Evolutionary conservation across 2,329 filamentous ascomycete genomes (phyloP).

Genomic region (Fusarium siculi): DNA sequence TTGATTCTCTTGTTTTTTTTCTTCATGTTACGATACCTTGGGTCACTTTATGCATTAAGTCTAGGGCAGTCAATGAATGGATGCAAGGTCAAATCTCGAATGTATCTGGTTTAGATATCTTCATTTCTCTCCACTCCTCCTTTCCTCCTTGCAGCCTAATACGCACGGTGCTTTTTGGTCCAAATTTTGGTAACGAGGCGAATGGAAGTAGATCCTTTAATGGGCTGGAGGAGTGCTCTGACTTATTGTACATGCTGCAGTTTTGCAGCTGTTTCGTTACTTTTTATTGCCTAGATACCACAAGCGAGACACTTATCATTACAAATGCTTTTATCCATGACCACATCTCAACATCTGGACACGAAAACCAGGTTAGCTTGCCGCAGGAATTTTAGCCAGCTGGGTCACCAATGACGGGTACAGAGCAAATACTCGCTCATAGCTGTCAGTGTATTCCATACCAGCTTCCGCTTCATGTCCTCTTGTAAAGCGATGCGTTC

Average conservation of each 20-base stretch:
- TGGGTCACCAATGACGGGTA: constrained; percentile 73
- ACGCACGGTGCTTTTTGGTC: constrained; percentile 3
- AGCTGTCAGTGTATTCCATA: constrained; percentile 73
- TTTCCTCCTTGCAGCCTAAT: constrained; percentile 22
- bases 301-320: constrained; percentile 38
- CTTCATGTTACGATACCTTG: constrained; percentile 42
- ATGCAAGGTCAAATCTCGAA: constrained; percentile 27
- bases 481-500: constrained; percentile 89
- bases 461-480: constrained; percentile 85
- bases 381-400: not conserved
- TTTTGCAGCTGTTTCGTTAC: constrained; percentile 43
- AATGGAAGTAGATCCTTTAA: constrained; percentile 16
- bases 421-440: constrained; percentile 76
- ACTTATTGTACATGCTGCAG: constrained; percentile 44
- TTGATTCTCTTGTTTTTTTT: constrained; percentile 13
- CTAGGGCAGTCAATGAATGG: constrained; percentile 19
- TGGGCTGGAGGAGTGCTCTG: constrained; percentile 26
- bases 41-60: constrained; percentile 21
- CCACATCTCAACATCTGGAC: not conserved
- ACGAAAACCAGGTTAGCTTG: not conserved
- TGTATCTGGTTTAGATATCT: constrained; percentile 26
- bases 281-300: constrained; percentile 44
- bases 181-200: constrained; percentile 12
- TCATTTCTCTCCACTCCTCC: constrained; percentile 32
- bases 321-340: constrained; percentile 26